Percentiles rank a stretch among this genome's conserved stretches.
Evolutionary conservation across 495 filamentous ascomycete genomes (phyloP).

Genomic region (Penicillium soppii): DNA sequence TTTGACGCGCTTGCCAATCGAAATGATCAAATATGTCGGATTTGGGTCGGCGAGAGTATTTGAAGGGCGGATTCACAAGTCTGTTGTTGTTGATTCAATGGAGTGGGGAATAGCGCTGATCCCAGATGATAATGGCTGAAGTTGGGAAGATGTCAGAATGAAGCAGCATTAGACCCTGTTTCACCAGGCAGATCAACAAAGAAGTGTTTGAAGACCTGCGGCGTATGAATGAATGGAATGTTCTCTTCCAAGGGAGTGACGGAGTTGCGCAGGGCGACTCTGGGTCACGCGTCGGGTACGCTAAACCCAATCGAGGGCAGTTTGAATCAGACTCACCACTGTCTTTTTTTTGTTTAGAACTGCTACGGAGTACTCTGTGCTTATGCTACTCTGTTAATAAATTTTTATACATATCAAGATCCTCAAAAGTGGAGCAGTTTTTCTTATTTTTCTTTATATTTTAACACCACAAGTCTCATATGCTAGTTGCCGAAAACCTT

Average conservation of each 20-base stretch:
- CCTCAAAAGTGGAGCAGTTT: background rate
- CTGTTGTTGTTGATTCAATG: constrained; percentile 3
- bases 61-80: constrained; percentile 6
- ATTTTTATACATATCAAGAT: too few species aligned
- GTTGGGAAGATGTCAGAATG: background rate
- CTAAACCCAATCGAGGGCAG: constrained; percentile 32
- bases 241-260: constrained; percentile 31
- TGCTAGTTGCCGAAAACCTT: constrained; percentile 4
- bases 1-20: background rate
- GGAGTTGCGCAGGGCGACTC: constrained; percentile 33
- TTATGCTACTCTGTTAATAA: too few species aligned
- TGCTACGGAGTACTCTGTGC: too few species aligned
- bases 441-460: background rate
- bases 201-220: constrained; percentile 20
- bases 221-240: constrained; percentile 13
- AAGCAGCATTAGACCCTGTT: constrained; percentile 1
- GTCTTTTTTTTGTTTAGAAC: too few species aligned
- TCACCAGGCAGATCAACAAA: constrained; percentile 24
- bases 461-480: background rate
- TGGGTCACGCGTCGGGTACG: constrained; percentile 46
- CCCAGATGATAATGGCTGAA: background rate
- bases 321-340: background rate
- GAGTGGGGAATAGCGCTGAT: background rate
- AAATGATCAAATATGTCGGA: background rate
- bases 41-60: background rate